These are phyloP conservation scores for Clitopilus hobsonii DNA, from an alignment of 768 basidiomycete species.

Conservation along the genomic window DNA sequence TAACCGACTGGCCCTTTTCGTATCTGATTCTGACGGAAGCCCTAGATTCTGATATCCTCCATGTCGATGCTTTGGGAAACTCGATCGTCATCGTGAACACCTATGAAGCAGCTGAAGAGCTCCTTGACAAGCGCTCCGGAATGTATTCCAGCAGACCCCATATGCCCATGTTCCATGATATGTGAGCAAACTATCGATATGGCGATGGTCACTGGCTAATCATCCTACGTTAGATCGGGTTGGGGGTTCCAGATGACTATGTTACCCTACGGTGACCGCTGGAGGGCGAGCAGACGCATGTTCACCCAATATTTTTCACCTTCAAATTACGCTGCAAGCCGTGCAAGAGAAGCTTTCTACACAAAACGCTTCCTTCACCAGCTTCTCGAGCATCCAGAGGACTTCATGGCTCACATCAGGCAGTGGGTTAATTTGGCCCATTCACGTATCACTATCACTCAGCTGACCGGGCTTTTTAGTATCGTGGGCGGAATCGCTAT, in stretches of 20 bases:
- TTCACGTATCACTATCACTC: not conserved
- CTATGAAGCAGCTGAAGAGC: conserved; percentile 1
- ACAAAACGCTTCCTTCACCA: not conserved
- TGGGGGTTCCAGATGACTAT: conserved; percentile 15
- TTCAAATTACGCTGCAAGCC: not conserved
- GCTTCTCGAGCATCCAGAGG: not conserved
- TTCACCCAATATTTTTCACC: not conserved
- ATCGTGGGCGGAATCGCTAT: not conserved
- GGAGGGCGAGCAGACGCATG: not conserved
- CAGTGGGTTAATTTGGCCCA: not conserved
- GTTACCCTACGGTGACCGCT: not conserved
- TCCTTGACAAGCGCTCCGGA: not conserved
- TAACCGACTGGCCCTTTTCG: not conserved
- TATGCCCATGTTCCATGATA: conserved; percentile 3
- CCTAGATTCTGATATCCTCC: conserved; percentile 1
- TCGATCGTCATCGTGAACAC: conserved; percentile 1
- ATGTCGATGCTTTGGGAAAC: not conserved
- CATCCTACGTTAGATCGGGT: conserved; percentile 11
- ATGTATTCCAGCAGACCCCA: not conserved
- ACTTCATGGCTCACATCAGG: not conserved
- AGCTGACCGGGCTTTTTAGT: not conserved
- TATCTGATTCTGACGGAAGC: not conserved
- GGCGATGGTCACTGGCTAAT: not conserved
- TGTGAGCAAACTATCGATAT: not conserved
- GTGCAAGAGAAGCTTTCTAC: not conserved